Conservation (phyloP, 192 early-diverging fungal genomes). For the Chytriomyces confervae region DNA sequence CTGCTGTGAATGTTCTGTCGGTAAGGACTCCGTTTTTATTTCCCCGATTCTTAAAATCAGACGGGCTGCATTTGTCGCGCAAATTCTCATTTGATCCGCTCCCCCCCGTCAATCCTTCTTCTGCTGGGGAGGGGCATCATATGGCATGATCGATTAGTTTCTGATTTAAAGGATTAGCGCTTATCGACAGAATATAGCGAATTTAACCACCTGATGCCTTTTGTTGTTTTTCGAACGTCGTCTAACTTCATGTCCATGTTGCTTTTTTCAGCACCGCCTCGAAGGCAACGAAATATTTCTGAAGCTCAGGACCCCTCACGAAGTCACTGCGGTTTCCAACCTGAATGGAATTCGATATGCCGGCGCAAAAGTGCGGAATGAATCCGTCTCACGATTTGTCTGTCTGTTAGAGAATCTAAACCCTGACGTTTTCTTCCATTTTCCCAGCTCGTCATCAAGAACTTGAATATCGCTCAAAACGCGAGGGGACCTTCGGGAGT, state of each 20-base stretch:
- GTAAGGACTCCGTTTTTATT: not conserved
- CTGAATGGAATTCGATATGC: conserved; percentile 24
- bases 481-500: not conserved
- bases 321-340: conserved; percentile 11
- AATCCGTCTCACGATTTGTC: not conserved
- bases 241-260: not conserved
- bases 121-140: too few relatives aligned
- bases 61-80: too few relatives aligned
- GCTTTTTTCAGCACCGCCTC: conserved; percentile 19
- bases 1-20: not conserved
- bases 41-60: too few relatives aligned
- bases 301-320: conserved; percentile 3
- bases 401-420: not conserved
- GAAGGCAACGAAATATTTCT: conserved; percentile 24
- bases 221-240: not conserved
- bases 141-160: too few relatives aligned
- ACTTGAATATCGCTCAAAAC: conserved; percentile 3
- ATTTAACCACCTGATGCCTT: too few relatives aligned
- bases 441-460: conserved; percentile 22
- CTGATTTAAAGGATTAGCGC: too few relatives aligned
- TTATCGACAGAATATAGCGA: too few relatives aligned
- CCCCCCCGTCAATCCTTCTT: too few relatives aligned
- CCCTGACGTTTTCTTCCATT: not conserved
- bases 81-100: too few relatives aligned
- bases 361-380: conserved; percentile 16